Evolutionary conservation across 2,329 filamentous ascomycete species (phyloP), one percentile per base, ranked within the genome.

Genomic region (Fusarium euwallaceae): DNA sequence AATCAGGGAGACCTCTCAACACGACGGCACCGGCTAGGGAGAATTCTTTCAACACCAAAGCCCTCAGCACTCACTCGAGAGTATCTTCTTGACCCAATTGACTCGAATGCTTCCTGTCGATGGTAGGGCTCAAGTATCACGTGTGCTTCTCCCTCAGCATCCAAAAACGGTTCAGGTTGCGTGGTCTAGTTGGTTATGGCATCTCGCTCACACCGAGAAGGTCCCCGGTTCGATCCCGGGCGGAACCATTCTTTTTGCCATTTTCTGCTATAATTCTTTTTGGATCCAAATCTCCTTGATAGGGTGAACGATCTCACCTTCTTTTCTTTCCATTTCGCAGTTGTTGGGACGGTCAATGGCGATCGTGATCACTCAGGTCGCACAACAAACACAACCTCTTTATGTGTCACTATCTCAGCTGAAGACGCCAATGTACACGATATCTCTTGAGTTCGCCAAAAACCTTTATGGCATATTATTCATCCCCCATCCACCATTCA

Each of bases 171-270:
- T 53, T 53, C 48, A 53, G 48, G 48, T 53, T 53, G 48, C 24
- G 48, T 53, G 48, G 48, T 53, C 48, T 53, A 53, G 48, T 53
- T 53, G 48, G 48, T 53, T 53, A 53, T 53, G 48, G 48, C 48
- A 53, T 51, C 45, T 51, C 45, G 45, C 45, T 51, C 45, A 51
- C 45, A 51, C 45, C 45, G 45, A 51, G 45, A 51, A 51, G 45
- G 45, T 51, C 45, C 45, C 45, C 45, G 45, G 45, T 51, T 51
- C 45, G 45, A 51, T 51, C 45, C 45, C 45, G 45, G 45, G 45
- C 48, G 48, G 48, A 53, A 53, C 48, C 48, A 53, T 10, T 32
- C 48, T 53, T 53, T 51, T 53, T 53, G 48, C 24, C 32, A 12
- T 34, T 12, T 34, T 34, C 11, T 34, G 32, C 32, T 34, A 14